Evolutionary conservation across 2,329 filamentous ascomycete species (phyloP).

Genomic region (Aureobasidium sp.): DNA sequence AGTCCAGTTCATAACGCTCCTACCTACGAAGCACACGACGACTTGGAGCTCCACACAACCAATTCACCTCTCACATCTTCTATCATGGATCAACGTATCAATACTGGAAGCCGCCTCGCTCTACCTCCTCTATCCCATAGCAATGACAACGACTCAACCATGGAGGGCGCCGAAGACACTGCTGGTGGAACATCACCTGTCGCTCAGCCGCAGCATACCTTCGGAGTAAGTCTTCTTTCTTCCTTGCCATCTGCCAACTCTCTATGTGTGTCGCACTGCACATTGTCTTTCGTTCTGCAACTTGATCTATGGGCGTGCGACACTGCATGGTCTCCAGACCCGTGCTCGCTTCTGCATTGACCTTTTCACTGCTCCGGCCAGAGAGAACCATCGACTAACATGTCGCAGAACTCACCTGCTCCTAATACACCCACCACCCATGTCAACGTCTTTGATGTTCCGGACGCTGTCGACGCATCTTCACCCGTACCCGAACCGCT

Average conservation of each 20-base stretch:
- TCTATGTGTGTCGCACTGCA: neutral
- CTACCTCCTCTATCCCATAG: neutral
- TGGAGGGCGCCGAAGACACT: constrained; percentile 11
- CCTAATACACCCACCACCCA: neutral
- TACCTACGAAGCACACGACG: neutral
- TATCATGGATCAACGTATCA: neutral
- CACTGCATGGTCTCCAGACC: too few relatives aligned
- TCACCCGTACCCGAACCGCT: neutral
- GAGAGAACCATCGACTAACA: neutral
- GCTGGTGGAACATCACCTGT: neutral
- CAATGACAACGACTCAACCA: constrained; percentile 2
- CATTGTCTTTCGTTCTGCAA: neutral
- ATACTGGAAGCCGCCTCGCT: neutral
- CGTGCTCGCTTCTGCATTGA: neutral
- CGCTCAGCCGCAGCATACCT: neutral
- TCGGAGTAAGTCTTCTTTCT: neutral
- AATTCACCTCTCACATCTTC: neutral
- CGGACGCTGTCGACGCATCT: neutral
- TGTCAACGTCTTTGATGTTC: neutral
- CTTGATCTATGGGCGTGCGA: neutral
- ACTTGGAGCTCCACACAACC: neutral
- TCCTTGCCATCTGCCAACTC: neutral
- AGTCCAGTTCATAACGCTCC: neutral
- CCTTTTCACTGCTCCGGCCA: neutral
- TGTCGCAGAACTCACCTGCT: neutral